Evolutionary conservation across 169 alveolate species (phyloP).

Genomic region (Neospora caninum): DNA sequence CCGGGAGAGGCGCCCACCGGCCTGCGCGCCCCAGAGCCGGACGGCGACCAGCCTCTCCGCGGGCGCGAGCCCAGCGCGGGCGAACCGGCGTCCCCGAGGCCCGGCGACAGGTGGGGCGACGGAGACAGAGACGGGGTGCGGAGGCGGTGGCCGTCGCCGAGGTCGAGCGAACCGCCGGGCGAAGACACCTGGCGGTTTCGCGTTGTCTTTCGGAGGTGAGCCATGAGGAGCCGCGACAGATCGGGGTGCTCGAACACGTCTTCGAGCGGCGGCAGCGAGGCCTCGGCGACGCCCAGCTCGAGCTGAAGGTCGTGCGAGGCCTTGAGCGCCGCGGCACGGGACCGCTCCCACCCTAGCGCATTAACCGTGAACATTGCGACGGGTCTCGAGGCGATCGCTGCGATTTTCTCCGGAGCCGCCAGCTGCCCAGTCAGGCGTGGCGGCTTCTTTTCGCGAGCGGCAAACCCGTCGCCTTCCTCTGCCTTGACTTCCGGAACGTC

Average conservation of each 20-base stretch:
- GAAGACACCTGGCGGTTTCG: not conserved
- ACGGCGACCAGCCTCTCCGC: not conserved
- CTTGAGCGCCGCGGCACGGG: not conserved
- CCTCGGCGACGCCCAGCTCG: not conserved
- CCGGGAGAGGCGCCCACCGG: not conserved
- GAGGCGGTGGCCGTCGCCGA: not conserved
- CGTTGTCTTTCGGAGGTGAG: not conserved
- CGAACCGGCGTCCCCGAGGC: not conserved
- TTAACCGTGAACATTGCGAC: not conserved
- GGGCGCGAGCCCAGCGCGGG: not conserved
- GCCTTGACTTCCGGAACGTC: not conserved
- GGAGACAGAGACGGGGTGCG: not conserved
- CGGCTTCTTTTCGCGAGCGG: not conserved
- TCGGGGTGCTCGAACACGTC: not conserved
- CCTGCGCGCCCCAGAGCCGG: not conserved
- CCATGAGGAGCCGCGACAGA: not conserved
- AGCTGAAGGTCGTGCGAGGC: not conserved
- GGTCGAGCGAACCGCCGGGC: not conserved
- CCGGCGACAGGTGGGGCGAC: not conserved
- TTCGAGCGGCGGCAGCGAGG: not conserved
- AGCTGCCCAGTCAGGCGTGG: conserved; percentile 1
- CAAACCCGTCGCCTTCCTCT: not conserved
- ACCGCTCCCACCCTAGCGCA: not conserved
- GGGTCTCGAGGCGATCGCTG: not conserved
- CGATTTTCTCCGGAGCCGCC: not conserved